Conservation (phyloP, 495 filamentous ascomycete species). For the Penicillium odoratum region DNA sequence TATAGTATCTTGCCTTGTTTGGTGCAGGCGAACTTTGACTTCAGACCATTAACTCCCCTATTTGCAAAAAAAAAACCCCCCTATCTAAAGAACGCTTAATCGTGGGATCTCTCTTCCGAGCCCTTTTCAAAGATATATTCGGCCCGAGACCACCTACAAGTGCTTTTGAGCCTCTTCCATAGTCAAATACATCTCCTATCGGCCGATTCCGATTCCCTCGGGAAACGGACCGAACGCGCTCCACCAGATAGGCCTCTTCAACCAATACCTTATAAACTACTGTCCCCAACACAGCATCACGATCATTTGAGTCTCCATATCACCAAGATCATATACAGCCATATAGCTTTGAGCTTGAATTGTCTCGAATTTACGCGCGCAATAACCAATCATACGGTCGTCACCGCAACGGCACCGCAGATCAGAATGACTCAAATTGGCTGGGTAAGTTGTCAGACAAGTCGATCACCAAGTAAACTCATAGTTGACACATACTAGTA, state of each 20-base stretch:
- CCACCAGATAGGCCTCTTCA: conserved; percentile 11
- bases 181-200: conserved; percentile 15
- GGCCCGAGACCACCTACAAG: conserved; percentile 2
- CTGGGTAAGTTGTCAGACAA: conserved; percentile 29
- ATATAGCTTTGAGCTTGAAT: no score
- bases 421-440: conserved; percentile 41
- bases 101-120: neutral
- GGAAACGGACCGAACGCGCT: conserved; percentile 18
- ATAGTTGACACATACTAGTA: conserved; percentile 30
- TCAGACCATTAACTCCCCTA: neutral
- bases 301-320: neutral
- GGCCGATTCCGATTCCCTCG: conserved; percentile 34
- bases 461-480: neutral
- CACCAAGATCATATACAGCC: neutral
- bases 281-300: neutral
- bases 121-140: neutral
- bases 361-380: neutral
- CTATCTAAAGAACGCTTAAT: neutral
- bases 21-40: neutral
- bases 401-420: neutral
- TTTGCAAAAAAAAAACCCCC: neutral
- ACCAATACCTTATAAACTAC: neutral
- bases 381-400: neutral
- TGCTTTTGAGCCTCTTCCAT: conserved; percentile 1
- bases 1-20: neutral